Evolutionary conservation across 2,329 filamentous ascomycete species (phyloP).

Genomic region (Cladosporium sp.): DNA sequence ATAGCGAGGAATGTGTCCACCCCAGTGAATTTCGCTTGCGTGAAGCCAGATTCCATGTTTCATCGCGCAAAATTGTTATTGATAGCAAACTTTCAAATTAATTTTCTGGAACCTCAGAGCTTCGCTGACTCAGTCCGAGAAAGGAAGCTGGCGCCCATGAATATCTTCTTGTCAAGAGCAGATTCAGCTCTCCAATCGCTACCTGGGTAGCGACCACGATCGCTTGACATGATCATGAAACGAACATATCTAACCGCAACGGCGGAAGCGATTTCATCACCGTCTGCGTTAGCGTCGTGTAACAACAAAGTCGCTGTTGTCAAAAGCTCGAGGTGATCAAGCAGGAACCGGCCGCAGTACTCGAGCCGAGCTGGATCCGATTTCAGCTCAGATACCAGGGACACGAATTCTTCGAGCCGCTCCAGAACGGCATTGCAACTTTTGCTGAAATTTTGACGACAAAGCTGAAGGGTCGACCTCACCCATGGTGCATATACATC

Average conservation of each 20-base stretch:
- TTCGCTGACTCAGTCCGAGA: background rate
- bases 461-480: background rate
- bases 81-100: too few species aligned
- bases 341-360: background rate
- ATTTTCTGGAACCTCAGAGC: background rate
- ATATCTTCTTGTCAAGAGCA: background rate
- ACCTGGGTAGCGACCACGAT: background rate
- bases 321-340: slow-evolving; percentile 1
- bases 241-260: background rate
- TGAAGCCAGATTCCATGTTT: too few species aligned
- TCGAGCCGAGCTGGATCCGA: background rate
- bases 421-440: background rate
- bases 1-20: too few species aligned
- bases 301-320: background rate
- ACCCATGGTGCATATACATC: background rate
- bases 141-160: background rate
- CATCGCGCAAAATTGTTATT: too few species aligned
- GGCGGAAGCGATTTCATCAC: background rate
- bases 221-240: background rate
- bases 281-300: background rate
- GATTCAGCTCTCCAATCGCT: background rate
- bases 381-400: background rate
- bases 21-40: too few species aligned
- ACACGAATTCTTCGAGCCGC: background rate
- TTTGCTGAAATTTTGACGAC: background rate